Base-by-base conservation (phyloP, 2,329 filamentous ascomycete genomes). In the Colletotrichum gloeosporioides region DNA sequence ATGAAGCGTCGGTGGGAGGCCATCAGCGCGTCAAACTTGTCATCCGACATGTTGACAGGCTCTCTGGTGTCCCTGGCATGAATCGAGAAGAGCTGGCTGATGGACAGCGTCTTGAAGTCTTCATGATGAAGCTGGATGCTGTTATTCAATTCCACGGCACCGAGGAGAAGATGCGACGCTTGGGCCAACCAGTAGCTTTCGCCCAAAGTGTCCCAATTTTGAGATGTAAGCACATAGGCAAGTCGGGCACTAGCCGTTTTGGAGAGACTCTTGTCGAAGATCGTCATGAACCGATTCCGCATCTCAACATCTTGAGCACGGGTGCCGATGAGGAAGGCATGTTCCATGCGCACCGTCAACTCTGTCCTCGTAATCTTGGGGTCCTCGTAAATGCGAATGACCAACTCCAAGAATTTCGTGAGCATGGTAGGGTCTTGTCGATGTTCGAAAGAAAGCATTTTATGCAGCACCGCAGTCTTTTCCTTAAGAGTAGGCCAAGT, bases 151-250 rank as follows among this genome's bases (percentile, higher is more conserved):
- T 99, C 97, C 57, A 99, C 91, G 8, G 95, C 96, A 18, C 97
- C 96, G 78, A 99, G 92, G 72, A 99, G 92, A 55, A 99, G 89
- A 81, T 99, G 97, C 22, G 96, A 96, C 39, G 98, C 96, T 85
- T 99, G 97, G 55, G 96, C 94, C 66, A 99, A 88, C 98, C 98
- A 99, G 87, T 98, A 99, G 2, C 95, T 98, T 80, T 99, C 97
- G 3, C 93, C 93, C 64, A 99, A 89, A 0, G 95, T 98, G 83
- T 99, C 96, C 97, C 97, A 99, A 80, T 99, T 99, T 83, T 99
- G 98, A 29, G 95, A 94, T 1, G 93, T 93, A 71, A 99, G 91
- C 6, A 99, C 94, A 85, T 98, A 99, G 76, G 94, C 94, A 53
- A 99, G 89, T 49, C 98, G 93, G 74, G 95, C 95, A 81, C 94